phyloP scores from a whole-genome alignment of 1,284 basidiomycete genomes.

The Heliocybe sulcata region DNA sequence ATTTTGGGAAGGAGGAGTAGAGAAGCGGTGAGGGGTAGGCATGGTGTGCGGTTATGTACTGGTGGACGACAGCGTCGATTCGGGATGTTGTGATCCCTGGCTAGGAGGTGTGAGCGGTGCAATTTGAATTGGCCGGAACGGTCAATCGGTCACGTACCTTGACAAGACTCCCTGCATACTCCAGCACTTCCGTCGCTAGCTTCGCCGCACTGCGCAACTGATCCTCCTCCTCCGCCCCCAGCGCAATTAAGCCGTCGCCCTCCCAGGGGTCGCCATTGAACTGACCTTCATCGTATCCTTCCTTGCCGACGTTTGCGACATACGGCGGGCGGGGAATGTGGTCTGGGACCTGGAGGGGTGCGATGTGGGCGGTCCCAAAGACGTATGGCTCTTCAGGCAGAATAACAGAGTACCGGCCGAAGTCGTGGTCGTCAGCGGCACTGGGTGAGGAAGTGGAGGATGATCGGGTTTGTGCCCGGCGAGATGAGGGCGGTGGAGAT shows the following conservation, averaged over 20 bases:
- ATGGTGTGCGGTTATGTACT: constrained; percentile 56
- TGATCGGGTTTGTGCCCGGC: not conserved
- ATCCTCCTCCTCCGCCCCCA: constrained; percentile 52
- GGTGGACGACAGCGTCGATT: constrained; percentile 67
- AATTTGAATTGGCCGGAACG: too few species aligned
- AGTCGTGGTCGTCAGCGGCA: constrained; percentile 21
- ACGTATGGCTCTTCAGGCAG: constrained; percentile 60
- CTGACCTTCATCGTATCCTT: not conserved
- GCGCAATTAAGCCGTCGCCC: constrained; percentile 36
- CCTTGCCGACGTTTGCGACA: constrained; percentile 21
- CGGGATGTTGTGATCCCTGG: constrained; percentile 68
- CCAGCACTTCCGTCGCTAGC: constrained; percentile 57
- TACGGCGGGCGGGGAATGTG: constrained; percentile 59
- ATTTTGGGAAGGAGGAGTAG: constrained; percentile 79
- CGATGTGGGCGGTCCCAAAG: constrained; percentile 58
- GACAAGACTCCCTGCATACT: constrained; percentile 49
- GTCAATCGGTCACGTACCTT: constrained; percentile 28
- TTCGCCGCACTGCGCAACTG: constrained; percentile 50
- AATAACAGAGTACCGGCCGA: constrained; percentile 57
- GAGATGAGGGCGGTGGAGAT: too few species aligned
- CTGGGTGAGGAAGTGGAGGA: not conserved
- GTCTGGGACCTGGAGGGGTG: constrained; percentile 48
- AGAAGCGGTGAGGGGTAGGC: constrained; percentile 87
- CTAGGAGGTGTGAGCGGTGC: constrained; percentile 28
- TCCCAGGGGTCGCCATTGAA: constrained; percentile 10